These are phyloP conservation scores for Oryza punctata DNA, from an alignment of 176 grass and related monocot species.

Conservation along the genomic window DNA sequence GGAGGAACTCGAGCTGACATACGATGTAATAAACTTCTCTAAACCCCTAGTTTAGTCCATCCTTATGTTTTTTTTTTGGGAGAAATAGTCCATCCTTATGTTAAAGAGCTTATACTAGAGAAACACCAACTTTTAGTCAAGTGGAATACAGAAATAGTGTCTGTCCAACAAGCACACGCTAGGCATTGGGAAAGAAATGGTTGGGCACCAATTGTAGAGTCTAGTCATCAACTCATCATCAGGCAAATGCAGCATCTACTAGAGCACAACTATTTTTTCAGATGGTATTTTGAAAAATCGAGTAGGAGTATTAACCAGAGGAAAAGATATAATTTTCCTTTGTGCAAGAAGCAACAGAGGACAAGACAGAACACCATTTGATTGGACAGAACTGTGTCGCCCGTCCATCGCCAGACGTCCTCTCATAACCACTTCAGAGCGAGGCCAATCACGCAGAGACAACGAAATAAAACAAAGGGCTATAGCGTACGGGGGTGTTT, in stretches of 20 bases:
- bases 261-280: background rate
- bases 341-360: background rate
- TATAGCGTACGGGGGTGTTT: background rate
- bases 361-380: background rate
- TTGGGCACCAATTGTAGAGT: conserved; percentile 23
- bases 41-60: conserved; percentile 24
- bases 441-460: conserved; percentile 35
- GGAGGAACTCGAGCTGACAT: conserved; percentile 13
- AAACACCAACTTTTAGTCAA: background rate
- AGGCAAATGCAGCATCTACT: background rate
- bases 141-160: background rate
- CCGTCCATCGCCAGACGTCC: conserved; percentile 34
- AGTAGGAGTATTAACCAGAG: background rate
- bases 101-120: no score
- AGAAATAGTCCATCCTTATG: no score
- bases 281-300: background rate
- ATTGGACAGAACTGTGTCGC: conserved; percentile 33
- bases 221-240: background rate
- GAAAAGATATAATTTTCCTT: background rate
- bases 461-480: conserved; percentile 28
- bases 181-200: conserved; percentile 12
- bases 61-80: no score
- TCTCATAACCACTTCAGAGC: conserved; percentile 33
- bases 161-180: conserved; percentile 11
- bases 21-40: conserved; percentile 18